A percentile compares a stretch with the other conserved stretches of the same genome.
Conservation (phyloP, 2,329 filamentous ascomycete species). For the Orbilia ellipsospora region DNA sequence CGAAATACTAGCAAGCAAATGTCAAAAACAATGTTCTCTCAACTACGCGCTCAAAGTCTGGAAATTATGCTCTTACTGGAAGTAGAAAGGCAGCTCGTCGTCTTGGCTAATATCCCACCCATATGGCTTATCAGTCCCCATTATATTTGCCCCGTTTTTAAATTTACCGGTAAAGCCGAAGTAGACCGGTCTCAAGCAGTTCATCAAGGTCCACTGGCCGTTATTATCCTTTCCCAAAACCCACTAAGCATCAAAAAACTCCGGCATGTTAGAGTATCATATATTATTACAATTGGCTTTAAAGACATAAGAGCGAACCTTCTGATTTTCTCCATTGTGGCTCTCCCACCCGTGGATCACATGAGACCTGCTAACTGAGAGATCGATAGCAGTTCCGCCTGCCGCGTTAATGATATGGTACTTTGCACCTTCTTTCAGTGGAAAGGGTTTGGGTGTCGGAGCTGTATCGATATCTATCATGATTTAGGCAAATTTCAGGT, state of each 20-base stretch:
- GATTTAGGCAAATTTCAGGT: no score
- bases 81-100: constrained; percentile 25
- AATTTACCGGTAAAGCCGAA: constrained; percentile 16
- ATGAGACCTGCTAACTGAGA: constrained; percentile 14
- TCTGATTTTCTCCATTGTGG: constrained; percentile 29
- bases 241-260: constrained; percentile 9
- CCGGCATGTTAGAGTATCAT: background rate
- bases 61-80: background rate
- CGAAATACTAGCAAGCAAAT: no score
- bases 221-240: constrained; percentile 19
- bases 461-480: no score
- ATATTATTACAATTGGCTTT: no score
- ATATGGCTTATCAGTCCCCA: constrained; percentile 2
- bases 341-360: constrained; percentile 23
- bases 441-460: no score
- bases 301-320: background rate
- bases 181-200: constrained; percentile 12
- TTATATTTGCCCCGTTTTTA: constrained; percentile 15
- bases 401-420: constrained; percentile 32
- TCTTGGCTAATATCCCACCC: constrained; percentile 27
- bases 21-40: no score
- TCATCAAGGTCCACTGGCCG: constrained; percentile 26
- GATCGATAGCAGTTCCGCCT: constrained; percentile 22
- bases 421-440: constrained; percentile 24
- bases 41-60: no score